Percentiles rank a stretch among this genome's conserved stretches.
Conservation (phyloP, 495 filamentous ascomycete genomes). For the Aspergillus haitiensis region DNA sequence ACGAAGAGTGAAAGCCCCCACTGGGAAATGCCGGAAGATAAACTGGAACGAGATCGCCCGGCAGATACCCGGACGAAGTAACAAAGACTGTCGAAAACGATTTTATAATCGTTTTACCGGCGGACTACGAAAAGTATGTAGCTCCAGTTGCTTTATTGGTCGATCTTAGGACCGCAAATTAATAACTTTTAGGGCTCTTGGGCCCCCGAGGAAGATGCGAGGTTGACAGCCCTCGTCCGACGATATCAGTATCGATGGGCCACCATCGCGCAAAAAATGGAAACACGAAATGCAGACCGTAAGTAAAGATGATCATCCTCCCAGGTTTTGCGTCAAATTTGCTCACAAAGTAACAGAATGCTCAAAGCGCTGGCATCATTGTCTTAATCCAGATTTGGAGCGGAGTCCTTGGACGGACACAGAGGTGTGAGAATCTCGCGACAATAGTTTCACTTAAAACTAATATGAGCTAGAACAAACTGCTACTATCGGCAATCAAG, state of each 20-base stretch:
- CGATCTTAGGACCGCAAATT: neutral
- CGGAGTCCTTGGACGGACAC: constrained; percentile 17
- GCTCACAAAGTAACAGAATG: constrained; percentile 8
- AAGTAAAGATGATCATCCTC: neutral
- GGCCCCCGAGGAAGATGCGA: constrained; percentile 15
- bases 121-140: constrained; percentile 12
- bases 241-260: constrained; percentile 19
- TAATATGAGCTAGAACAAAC: constrained; percentile 2
- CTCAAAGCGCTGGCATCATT: constrained; percentile 20
- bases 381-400: constrained; percentile 17
- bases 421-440: constrained; percentile 1
- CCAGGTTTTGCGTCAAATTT: neutral
- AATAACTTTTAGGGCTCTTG: constrained; percentile 11
- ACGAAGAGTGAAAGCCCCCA: constrained; percentile 4
- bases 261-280: constrained; percentile 18
- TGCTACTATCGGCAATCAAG: constrained; percentile 10
- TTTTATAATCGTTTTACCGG: constrained; percentile 19
- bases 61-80: constrained; percentile 16
- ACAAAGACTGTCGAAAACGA: constrained; percentile 19
- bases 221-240: constrained; percentile 11
- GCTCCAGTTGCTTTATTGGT: neutral
- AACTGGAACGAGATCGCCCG: constrained; percentile 21
- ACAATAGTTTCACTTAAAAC: too few species aligned
- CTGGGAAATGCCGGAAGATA: constrained; percentile 17
- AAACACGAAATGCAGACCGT: constrained; percentile 20